Percentiles rank a stretch among this genome's conserved stretches.
Conservation (phyloP, 495 filamentous ascomycete genomes). For the Venustampulla echinocandica region DNA sequence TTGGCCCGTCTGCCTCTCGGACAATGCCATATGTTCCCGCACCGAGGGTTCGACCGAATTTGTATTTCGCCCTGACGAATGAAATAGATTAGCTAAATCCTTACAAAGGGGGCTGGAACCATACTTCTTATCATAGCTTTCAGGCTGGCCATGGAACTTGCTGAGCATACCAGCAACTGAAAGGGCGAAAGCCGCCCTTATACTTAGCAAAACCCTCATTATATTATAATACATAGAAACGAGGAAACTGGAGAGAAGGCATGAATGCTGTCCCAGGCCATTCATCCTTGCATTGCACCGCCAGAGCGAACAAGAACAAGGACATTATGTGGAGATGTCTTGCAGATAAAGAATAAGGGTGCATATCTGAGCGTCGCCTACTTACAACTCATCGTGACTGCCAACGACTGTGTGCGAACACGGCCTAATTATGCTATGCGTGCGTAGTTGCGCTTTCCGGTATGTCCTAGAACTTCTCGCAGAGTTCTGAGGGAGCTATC, state of each 20-base stretch:
- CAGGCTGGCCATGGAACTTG: constrained; percentile 94
- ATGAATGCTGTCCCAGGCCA: too few species aligned
- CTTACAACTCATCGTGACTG: constrained; percentile 41
- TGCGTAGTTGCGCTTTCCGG: not conserved
- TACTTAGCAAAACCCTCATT: too few species aligned
- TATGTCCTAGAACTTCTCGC: not conserved
- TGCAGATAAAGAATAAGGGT: constrained; percentile 1
- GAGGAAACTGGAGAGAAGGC: too few species aligned
- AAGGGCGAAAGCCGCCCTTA: constrained; percentile 8
- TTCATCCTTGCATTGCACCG: too few species aligned
- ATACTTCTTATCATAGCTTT: constrained; percentile 97
- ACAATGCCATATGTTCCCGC: constrained; percentile 99
- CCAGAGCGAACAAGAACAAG: too few species aligned
- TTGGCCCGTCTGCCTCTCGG: constrained; percentile 76
- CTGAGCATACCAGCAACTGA: constrained; percentile 62
- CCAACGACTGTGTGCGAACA: constrained; percentile 7
- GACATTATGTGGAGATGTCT: not conserved
- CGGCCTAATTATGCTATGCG: constrained; percentile 2
- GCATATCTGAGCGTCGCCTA: constrained; percentile 13
- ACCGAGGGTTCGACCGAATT: constrained; percentile 85
- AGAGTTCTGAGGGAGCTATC: too few species aligned
- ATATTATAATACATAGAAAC: constrained; percentile 5
- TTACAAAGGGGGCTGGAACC: not conserved
- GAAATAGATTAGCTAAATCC: constrained; percentile 9
- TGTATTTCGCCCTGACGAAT: constrained; percentile 63